Base-by-base conservation (phyloP, 352 stramenopile genomes). In the Globisporangium apiculatum region DNA sequence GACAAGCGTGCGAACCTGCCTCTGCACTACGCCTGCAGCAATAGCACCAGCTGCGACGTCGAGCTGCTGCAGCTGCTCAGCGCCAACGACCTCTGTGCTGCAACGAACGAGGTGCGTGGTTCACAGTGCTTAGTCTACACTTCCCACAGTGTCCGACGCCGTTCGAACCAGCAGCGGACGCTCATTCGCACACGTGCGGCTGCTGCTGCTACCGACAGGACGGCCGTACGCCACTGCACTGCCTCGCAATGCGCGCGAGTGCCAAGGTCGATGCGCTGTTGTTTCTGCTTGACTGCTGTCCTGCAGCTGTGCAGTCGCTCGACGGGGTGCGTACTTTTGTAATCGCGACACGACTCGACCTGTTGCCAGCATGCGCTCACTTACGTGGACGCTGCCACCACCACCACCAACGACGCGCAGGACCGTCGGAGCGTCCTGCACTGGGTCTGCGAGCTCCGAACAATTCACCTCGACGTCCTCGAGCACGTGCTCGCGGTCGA, bases 371-470 rank as follows among this genome's bases (percentile, higher is more conserved):
- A 31, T 31, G 24, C 24, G 24, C 24, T 31, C 24, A 31, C 24
- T 31, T 31, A 31, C 24, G 2, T 31, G 24, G 24, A 3, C 24
- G 24, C 24, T 31, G 24, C 24, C 24, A 31, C 24, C 24, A 31
- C 24, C 24, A 31, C 24, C 24, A 31, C 1, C 24, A 31, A 31
- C 2, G 42, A 4, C 11, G 17, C 62, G 15, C n/a, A 86, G 75
- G 65, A 69, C 14, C 68, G 68, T 14, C 68, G 77, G n/a, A 81
- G 66, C 37, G 60, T 79, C 36, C 51, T 90, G 3, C 80, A 90
- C 40, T 88, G 72, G 74, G 46, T 81, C 15, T 87, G 77, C 41
- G 77, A 83, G 11, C 51, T 47, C 11, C 51, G 61, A 4, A 60
- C 66, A 9, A 24, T 82, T 3, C 46, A 83, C 45, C 42, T 57